Base-by-base conservation (phyloP, 352 stramenopile species). In the Aphanomyces euteiches region DNA sequence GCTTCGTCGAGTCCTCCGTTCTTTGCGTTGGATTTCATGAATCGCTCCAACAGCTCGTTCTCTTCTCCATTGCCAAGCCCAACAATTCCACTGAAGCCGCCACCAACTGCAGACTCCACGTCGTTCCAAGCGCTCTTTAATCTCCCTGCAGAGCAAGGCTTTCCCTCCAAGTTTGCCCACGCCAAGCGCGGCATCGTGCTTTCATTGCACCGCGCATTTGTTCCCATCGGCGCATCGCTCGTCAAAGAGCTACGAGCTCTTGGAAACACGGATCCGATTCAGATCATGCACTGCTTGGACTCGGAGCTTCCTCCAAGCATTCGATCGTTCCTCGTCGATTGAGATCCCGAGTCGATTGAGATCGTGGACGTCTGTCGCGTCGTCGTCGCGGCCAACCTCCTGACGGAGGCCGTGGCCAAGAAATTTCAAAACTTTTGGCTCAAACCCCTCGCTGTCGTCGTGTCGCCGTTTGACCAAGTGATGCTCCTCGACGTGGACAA, bases 391-490 rank as follows among this genome's bases (percentile, higher is more conserved):
- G 54, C 36, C 7, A 39, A 40, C 53, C 10, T 43, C 5, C 17
- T 66, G 4, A 53, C 54, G 4, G 4, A 17, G 8, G 48, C 12
- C 0, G 19, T 15, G 36, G 64, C 54, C 5, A 17, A 12, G 6
- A 39, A 54, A 6, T 71, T 66, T 38, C 15, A 71, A 38, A 71
- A 38, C 50, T 71, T 43, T 17, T 71, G 64, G 64, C 64, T 71
- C 64, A 71, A 71, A 41, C 64, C 64, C 0, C 34, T 71, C 5
- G 64, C 64, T 38, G 36, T 71, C 5, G 21, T 71, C 5, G 28
- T 65, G 19, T 48, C 64, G 19, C 48, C 45, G 8, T 64, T 71
- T 19, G 47, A 71, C 3, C 34, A 65, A 5, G 64, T 71, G 17
- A 71, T 71, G 39, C n/a, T 71, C 4, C 7, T 71, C 7, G 64